Base-by-base conservation (phyloP, 768 basidiomycete genomes). In the Mycena chlorophos region DNA sequence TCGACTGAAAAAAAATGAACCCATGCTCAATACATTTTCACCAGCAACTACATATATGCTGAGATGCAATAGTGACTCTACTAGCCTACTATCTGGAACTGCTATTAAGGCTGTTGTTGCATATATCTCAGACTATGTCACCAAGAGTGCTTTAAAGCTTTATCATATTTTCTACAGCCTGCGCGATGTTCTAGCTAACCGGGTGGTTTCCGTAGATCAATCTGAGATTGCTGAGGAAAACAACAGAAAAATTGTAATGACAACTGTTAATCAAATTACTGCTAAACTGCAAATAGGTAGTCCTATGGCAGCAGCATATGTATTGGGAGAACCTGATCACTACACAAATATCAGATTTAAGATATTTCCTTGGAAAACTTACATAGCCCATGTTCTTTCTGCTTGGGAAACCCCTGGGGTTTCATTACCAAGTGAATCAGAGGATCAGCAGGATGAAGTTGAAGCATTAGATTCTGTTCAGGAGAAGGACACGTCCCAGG, bases 51-150 rank as follows among this genome's bases (percentile, higher is more conserved):
- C 70, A 1, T 72, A 70, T 48, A 37, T 68, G 1, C 16, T 69
- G 2, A 13, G 69, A 3, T 70, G 69, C 30, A 75, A 75, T 29
- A 68, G 69, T 5, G 69, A 75, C 60, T 64, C 68, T 0, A 69
- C 67, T 0, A 63, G 64, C 49, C 51, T 75, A 3, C 43, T 68
- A 10, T 73, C 71, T 4, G 71, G 74, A 0, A 73, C 71, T 2
- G 62, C 69, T 1, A 59, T 76, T 1, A 71, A 73, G 27, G 68
- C 70, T 10, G 60, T 72, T 3, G 57, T 73, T 1, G 63, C 67
- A 5, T 75, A 75, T 64, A 63, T 75, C 8, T 56, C 69, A 3
- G 69, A 71, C 48, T 70, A 72, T 55, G 60, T 72, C 19, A 67
- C 65, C 1, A 71, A 72, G 42, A 31, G 34, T 22, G 3, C 49